Evolutionary conservation across 225 moss, liverwort and hornwort genomes (phyloP), one percentile per base, ranked within the genome.

Genomic region (Polytrichum formosum): DNA sequence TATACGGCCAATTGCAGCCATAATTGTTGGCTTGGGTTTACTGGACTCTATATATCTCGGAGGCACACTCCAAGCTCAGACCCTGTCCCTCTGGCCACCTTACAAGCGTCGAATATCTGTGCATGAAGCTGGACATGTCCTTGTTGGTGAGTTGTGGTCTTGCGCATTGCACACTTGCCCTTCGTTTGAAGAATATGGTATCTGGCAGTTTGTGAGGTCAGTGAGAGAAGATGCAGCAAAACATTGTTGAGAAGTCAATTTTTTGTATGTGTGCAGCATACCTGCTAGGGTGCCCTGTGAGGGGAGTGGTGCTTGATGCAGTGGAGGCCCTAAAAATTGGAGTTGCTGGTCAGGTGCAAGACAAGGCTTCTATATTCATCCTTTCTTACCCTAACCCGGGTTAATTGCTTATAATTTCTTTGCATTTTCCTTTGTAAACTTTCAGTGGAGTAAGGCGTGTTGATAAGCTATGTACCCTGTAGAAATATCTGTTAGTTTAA

Each of bases 101-200:
- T 87, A 91, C 71, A 87, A 69, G 69, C 79, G 82, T 65, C 87
- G 94, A 60, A 79, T 98, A 74, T 79, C 94, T 59, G 91, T 98
- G 20, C 94, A 98, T 77, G 98, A 98, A 90, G 98, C 98, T 76
- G 98, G 98, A 66, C 98, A 98, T 79, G 84, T 98, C 31, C 92
- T 98, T 79, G 92, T 94, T 65, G 94, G 97, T 97, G 80, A 73
- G 84, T 10, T 37, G 22, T 8, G 26, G 64, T 9, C 74, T 25
- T 17, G 66, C 69, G 16, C 28, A 33, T 53, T 27, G 55, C 26
- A 55, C 1, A 68, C 21, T 80, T 56, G 46, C 13, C 4, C 0
- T 46, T 46, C 0, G 46, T 46, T 13, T 46, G 46, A 64, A 26
- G 22, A 54, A 25, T 2, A 25, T 69, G 68, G 56, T 63, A 17